A percentile compares a stretch with the other conserved stretches of the same genome.
These are phyloP conservation scores for Haematococcus lacustris DNA, from an alignment of 139 green algal species.

Conservation along the genomic window DNA sequence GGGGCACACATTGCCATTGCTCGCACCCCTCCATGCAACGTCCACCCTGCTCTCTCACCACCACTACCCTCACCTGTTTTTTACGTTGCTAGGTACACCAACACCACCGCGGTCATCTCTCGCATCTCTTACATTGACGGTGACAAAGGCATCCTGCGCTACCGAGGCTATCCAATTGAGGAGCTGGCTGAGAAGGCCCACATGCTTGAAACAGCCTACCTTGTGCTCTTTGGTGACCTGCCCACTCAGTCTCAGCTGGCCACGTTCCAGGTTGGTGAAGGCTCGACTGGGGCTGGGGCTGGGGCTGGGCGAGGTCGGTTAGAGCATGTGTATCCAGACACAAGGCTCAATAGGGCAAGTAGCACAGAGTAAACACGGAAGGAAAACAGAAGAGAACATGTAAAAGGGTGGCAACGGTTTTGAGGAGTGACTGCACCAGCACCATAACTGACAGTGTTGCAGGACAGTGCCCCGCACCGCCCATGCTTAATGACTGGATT, in stretches of 20 bases:
- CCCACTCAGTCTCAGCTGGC: conserved; percentile 35
- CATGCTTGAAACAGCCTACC: conserved; percentile 75
- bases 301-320: neutral
- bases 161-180: conserved; percentile 94
- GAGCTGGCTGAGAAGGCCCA: conserved; percentile 76
- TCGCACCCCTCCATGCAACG: too few relatives aligned
- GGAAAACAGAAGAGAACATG: neutral
- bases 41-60: too few relatives aligned
- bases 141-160: conserved; percentile 90
- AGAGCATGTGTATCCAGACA: neutral
- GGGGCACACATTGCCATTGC: too few relatives aligned
- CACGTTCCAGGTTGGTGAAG: conserved; percentile 11
- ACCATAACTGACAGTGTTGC: neutral
- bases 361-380: neutral
- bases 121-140: conserved; percentile 95
- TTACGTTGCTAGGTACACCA: conserved; percentile 73
- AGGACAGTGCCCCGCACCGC: neutral
- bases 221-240: conserved; percentile 83
- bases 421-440: neutral
- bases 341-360: neutral
- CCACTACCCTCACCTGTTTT: too few relatives aligned
- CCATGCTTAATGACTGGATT: too few relatives aligned
- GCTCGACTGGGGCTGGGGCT: neutral
- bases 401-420: neutral
- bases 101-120: conserved; percentile 83